These are phyloP conservation scores for Lipomyces chichibuensis DNA, from an alignment of 805 yeast species.

Conservation along the genomic window DNA sequence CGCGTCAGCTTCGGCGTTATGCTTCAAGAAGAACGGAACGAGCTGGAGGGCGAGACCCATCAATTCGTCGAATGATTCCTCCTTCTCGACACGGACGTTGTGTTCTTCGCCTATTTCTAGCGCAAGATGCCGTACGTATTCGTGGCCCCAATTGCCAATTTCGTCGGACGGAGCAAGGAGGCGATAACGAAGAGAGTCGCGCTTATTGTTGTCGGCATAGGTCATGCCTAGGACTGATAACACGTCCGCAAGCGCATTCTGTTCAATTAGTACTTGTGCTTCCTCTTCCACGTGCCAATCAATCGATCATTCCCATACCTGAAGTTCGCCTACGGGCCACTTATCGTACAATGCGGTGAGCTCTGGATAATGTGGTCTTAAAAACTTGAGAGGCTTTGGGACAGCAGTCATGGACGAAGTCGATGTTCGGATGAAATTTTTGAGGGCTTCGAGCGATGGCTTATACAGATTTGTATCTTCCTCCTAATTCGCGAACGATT, in stretches of 20 bases:
- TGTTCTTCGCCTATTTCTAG: slow-evolving; percentile 90
- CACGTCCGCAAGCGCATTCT: slow-evolving; percentile 71
- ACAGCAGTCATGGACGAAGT: slow-evolving; percentile 99
- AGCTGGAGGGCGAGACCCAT: slow-evolving; percentile 70
- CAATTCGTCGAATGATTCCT: slow-evolving; percentile 48
- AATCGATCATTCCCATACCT: slow-evolving; percentile 25
- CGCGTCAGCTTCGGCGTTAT: slow-evolving; percentile 98
- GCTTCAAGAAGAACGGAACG: slow-evolving; percentile 86
- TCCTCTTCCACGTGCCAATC: neutral
- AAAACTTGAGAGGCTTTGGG: slow-evolving; percentile 95
- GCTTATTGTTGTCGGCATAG: slow-evolving; percentile 75
- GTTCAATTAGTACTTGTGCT: neutral
- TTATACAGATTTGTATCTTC: slow-evolving; percentile 52
- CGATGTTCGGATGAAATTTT: slow-evolving; percentile 80
- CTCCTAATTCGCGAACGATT: slow-evolving; percentile 39
- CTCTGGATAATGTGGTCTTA: slow-evolving; percentile 81
- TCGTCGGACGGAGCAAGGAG: slow-evolving; percentile 60
- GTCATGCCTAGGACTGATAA: slow-evolving; percentile 95
- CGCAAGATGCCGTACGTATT: slow-evolving; percentile 93
- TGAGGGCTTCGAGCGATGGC: slow-evolving; percentile 68
- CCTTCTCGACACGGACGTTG: slow-evolving; percentile 41
- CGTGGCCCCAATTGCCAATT: slow-evolving; percentile 95
- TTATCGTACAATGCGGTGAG: slow-evolving; percentile 65
- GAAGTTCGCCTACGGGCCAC: slow-evolving; percentile 59
- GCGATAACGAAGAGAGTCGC: slow-evolving; percentile 80